phyloP scores from a whole-genome alignment of 2,329 filamentous ascomycete genomes.

The Colletotrichum scovillei region DNA sequence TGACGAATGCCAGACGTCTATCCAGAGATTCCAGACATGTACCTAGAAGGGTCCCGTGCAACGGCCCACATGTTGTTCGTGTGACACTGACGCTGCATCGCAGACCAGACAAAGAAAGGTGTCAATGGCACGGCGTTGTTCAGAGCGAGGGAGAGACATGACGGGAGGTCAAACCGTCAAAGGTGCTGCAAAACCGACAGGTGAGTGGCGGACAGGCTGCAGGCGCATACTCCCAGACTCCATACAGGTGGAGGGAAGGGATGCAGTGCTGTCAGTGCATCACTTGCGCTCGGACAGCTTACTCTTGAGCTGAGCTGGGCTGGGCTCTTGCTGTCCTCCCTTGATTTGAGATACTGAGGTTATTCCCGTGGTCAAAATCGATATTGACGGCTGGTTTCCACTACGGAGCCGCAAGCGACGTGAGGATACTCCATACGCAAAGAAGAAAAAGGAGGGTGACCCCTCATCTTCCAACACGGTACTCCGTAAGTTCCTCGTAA shows the following conservation, averaged over 20 bases:
- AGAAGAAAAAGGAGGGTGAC: neutral
- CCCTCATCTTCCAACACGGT: neutral
- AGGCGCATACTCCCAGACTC: neutral
- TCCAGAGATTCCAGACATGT: neutral
- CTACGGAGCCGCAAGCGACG: constrained; percentile 23
- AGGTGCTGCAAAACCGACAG: neutral
- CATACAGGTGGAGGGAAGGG: neutral
- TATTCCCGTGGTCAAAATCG: constrained; percentile 6
- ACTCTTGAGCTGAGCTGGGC: neutral
- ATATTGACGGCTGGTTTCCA: neutral
- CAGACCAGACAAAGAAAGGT: constrained; percentile 1
- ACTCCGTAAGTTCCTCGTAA: constrained; percentile 5
- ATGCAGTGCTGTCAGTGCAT: constrained; percentile 4
- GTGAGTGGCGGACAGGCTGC: neutral
- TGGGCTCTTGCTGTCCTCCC: neutral
- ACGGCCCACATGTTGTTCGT: constrained; percentile 8
- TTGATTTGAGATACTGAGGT: neutral
- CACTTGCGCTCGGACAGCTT: constrained; percentile 12
- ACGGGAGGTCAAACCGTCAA: constrained; percentile 2
- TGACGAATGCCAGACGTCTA: neutral
- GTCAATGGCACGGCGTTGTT: constrained; percentile 7
- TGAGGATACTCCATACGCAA: neutral
- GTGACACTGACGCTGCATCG: constrained; percentile 7
- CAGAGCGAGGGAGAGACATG: neutral
- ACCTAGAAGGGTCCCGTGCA: neutral